Evolutionary conservation across 2,329 filamentous ascomycete species (phyloP), one percentile per base, ranked within the genome.

Genomic region (Ceratocystis papillata): DNA sequence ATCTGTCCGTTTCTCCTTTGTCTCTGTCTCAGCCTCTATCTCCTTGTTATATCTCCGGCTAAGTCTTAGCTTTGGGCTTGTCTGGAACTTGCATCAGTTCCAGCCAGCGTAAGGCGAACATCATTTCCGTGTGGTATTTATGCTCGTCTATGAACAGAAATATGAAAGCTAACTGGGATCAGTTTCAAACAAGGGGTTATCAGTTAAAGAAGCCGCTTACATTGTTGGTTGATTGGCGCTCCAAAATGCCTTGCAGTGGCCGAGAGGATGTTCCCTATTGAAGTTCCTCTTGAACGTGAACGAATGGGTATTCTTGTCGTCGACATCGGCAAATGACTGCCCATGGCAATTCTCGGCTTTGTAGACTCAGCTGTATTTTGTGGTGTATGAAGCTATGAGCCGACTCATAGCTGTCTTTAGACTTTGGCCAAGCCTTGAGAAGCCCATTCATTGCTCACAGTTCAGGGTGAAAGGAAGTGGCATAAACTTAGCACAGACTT

Each of bases 401-500:
- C 22, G 17, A 30, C 53, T 17, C 30, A 6, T 12, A 28, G 53
- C 25, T 57, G 53, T 12, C 53, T 30, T 8, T 57, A 6, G 4
- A 12, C 53, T 8, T 28, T 17, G 22, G 46, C 6, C 46, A 50
- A 50, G 46, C 50, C 25, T 30, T 30, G 6, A 55, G 50, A 15
- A 55, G 50, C 25, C 37, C 37, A 4, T 55, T 25, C 20, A 28
- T 55, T 25, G 25, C 2, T 55, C 22, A 28, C 22, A 30, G 22
- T 22, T 17, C 28, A 30, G 22, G 22, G 17, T 22, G 6, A 30
- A 57, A 30, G 22, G n/a, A 30, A 6, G 53, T 57, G 30, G 53
- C 28, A 57, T 57, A 28, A 41, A 28, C 30, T 30, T 57, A 17
- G 53, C 53, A 30, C 53, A 57, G 53, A 30, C 22, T 57, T 57